A percentile compares a stretch with the other conserved stretches of the same genome.
Evolutionary conservation across 768 basidiomycete genomes (phyloP).

Genomic region (Solioccasus polychromus): DNA sequence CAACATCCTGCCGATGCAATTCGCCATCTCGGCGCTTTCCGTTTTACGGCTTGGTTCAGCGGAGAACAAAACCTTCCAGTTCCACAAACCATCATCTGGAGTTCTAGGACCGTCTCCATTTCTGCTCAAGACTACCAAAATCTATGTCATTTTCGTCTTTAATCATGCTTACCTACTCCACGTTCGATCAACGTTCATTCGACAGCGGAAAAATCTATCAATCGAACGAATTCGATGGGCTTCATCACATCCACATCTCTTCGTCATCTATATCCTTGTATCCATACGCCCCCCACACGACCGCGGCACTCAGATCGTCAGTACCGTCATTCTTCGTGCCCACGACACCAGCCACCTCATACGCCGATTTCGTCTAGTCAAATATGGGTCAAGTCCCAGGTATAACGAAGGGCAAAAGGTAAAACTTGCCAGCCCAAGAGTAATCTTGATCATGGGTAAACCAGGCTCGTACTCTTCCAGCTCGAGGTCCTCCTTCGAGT

Average conservation of each 20-base stretch:
- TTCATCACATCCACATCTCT: conserved; percentile 10
- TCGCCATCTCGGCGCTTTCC: too few relatives aligned
- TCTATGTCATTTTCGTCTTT: too few relatives aligned
- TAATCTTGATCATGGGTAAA: conserved; percentile 57
- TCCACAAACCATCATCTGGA: too few relatives aligned
- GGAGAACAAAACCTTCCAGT: too few relatives aligned
- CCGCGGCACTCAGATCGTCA: conserved; percentile 46
- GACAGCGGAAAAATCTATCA: not conserved
- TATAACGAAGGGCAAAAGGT: too few relatives aligned
- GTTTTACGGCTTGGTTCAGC: too few relatives aligned
- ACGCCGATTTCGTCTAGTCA: conserved; percentile 40
- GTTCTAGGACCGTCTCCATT: too few relatives aligned
- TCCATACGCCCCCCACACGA: conserved; percentile 48
- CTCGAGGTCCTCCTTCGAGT: not conserved
- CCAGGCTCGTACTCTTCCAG: conserved; percentile 47
- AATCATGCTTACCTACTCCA: too few relatives aligned
- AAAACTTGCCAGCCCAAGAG: conserved; percentile 52
- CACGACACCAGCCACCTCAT: conserved; percentile 45
- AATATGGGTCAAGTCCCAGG: not conserved
- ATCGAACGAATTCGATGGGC: not conserved
- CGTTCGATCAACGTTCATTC: too few relatives aligned
- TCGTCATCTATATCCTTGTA: conserved; percentile 33
- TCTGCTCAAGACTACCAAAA: too few relatives aligned
- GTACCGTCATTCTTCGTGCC: conserved; percentile 42
- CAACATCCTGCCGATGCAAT: too few relatives aligned